These are phyloP conservation scores for Alisma plantagoaquatica DNA, from an alignment of 106 monocot genomes.

Conservation along the genomic window DNA sequence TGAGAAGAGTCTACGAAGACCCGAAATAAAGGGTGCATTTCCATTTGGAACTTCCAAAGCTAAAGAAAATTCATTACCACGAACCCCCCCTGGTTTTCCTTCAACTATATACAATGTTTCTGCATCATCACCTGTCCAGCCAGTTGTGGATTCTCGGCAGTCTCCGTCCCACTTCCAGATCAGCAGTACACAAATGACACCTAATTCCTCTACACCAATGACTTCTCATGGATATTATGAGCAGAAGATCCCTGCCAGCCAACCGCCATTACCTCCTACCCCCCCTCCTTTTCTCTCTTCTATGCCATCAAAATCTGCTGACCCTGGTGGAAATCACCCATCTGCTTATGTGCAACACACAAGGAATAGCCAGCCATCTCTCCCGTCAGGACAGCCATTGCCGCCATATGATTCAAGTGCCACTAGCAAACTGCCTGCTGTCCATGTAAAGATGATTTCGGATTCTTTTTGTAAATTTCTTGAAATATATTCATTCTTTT, in stretches of 20 bases:
- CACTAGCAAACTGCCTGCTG: no score
- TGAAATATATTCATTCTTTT: neutral
- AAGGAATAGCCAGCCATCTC: constrained; percentile 50
- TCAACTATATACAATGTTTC: constrained; percentile 18
- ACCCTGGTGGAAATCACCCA: constrained; percentile 23
- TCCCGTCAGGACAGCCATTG: constrained; percentile 56
- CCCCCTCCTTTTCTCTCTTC: constrained; percentile 56
- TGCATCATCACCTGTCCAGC: constrained; percentile 18
- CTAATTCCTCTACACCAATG: constrained; percentile 16
- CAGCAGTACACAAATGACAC: constrained; percentile 28
- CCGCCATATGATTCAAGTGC: constrained; percentile 42
- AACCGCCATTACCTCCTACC: constrained; percentile 80
- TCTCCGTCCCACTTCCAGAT: constrained; percentile 22
- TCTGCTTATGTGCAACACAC: constrained; percentile 24
- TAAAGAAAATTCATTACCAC: no score
- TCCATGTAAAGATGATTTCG: neutral
- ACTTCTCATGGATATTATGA: constrained; percentile 48
- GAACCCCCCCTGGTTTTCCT: no score
- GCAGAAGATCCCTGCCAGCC: constrained; percentile 29
- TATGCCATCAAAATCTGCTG: constrained; percentile 29
- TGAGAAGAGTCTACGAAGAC: constrained; percentile 42
- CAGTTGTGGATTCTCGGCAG: constrained; percentile 14
- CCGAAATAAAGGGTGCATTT: no score
- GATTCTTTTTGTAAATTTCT: neutral
- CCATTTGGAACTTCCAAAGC: no score